Conservation (phyloP, 306 rosid species). For the Acacia crassicarpa region DNA sequence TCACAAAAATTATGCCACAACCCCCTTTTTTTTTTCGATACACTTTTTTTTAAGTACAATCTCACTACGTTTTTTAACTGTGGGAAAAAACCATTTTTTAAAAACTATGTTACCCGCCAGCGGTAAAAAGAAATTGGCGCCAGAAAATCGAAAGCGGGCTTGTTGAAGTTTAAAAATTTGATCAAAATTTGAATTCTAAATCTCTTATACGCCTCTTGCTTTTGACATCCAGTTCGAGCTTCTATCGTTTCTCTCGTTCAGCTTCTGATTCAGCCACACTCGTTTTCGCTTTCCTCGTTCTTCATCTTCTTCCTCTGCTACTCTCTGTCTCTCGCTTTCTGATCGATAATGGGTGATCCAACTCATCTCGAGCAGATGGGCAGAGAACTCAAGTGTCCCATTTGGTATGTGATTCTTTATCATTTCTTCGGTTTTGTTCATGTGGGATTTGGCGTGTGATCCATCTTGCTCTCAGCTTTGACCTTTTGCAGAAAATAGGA, state of each 20-base stretch:
- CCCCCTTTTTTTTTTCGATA: too few species aligned
- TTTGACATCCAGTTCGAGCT: not conserved
- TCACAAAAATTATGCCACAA: too few species aligned
- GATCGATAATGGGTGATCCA: constrained; percentile 44
- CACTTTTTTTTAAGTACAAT: too few species aligned
- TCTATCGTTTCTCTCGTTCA: not conserved
- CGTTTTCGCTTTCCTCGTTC: not conserved
- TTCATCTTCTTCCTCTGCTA: not conserved
- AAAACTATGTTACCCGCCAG: constrained; percentile 23
- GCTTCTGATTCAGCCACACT: constrained; percentile 1
- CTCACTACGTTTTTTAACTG: too few species aligned
- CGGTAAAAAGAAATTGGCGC: constrained; percentile 27
- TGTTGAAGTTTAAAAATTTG: constrained; percentile 3
- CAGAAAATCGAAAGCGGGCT: constrained; percentile 23
- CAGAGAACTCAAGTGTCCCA: constrained; percentile 86
- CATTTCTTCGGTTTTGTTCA: not conserved
- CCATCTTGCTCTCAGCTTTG: not conserved
- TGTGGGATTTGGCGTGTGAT: not conserved
- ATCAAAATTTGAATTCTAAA: not conserved
- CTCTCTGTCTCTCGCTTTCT: not conserved
- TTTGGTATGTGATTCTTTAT: constrained; percentile 55
- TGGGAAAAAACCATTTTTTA: too few species aligned
- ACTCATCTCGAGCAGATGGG: constrained; percentile 79
- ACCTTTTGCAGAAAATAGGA: not conserved
- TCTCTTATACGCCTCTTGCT: not conserved